phyloP scores from a whole-genome alignment of 164 flowering plant species.

The Sedum album region DNA sequence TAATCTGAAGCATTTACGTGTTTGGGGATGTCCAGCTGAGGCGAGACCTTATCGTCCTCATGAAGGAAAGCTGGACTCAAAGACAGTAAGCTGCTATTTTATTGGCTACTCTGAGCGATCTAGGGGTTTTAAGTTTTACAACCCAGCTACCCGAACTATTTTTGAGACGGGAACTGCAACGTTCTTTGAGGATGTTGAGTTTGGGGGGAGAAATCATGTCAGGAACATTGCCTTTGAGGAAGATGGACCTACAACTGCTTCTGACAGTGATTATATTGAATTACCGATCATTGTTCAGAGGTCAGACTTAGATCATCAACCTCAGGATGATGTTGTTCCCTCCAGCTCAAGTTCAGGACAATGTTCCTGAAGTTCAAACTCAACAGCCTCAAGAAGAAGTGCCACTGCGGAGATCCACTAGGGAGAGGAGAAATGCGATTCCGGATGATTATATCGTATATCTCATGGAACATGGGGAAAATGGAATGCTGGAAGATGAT shows the following conservation, averaged over 20 bases:
- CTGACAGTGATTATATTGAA: background rate
- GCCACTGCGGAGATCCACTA: background rate
- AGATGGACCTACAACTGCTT: background rate
- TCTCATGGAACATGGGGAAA: too few relatives aligned
- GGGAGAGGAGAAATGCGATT: background rate
- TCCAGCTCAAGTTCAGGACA: background rate
- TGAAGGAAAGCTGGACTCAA: background rate
- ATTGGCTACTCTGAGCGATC: background rate
- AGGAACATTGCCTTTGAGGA: background rate
- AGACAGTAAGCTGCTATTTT: background rate
- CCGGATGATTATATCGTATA: too few relatives aligned
- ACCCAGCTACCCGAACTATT: background rate
- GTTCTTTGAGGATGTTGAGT: conserved; percentile 1
- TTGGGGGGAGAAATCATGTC: background rate
- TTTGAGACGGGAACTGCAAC: conserved; percentile 1
- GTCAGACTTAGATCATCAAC: background rate
- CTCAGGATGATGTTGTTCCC: background rate
- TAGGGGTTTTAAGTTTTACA: background rate
- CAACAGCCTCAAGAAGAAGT: background rate
- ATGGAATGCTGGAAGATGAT: too few relatives aligned
- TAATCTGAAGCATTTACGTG: background rate
- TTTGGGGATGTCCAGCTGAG: conserved; percentile 11
- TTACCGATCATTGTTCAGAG: background rate
- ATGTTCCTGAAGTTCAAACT: background rate
- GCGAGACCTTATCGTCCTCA: conserved; percentile 2